Conservation (phyloP, 1,284 basidiomycete species). For the Boletus sp. region DNA sequence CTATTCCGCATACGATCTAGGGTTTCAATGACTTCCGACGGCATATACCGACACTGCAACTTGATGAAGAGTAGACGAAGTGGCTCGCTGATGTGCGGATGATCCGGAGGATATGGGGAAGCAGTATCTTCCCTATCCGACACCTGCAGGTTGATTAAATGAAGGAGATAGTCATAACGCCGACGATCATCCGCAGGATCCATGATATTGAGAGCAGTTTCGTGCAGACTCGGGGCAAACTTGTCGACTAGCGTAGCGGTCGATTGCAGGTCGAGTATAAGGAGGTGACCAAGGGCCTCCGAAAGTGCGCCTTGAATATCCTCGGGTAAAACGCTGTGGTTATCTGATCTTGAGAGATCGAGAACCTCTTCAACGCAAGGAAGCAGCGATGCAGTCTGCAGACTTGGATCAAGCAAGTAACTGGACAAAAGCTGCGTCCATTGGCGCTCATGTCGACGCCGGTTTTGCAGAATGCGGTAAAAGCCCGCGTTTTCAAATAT, state of each 20-base stretch:
- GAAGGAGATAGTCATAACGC: conserved; percentile 77
- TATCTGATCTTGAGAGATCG: conserved; percentile 41
- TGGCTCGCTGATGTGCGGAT: conserved; percentile 42
- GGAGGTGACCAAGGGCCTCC: conserved; percentile 60
- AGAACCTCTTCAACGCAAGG: conserved; percentile 64
- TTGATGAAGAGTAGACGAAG: conserved; percentile 67
- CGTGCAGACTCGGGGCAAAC: conserved; percentile 64
- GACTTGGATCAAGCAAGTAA: conserved; percentile 73
- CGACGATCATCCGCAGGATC: conserved; percentile 47
- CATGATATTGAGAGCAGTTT: conserved; percentile 50
- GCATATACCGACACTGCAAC: conserved; percentile 72
- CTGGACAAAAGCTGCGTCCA: conserved; percentile 78
- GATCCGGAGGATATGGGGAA: conserved; percentile 20
- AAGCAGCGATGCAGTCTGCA: conserved; percentile 65
- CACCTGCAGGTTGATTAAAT: conserved; percentile 58
- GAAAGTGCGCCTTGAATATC: conserved; percentile 56
- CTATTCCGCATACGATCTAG: conserved; percentile 50
- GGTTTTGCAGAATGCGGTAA: conserved; percentile 83
- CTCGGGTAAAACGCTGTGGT: conserved; percentile 44
- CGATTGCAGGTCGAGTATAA: conserved; percentile 59
- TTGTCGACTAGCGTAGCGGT: conserved; percentile 78
- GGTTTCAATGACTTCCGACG: conserved; percentile 63
- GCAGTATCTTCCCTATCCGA: conserved; percentile 45
- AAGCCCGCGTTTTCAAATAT: conserved; percentile 86
- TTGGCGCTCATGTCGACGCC: conserved; percentile 72